Evolutionary conservation across 495 filamentous ascomycete species (phyloP).

Genomic region (Haplographium delicatum): DNA sequence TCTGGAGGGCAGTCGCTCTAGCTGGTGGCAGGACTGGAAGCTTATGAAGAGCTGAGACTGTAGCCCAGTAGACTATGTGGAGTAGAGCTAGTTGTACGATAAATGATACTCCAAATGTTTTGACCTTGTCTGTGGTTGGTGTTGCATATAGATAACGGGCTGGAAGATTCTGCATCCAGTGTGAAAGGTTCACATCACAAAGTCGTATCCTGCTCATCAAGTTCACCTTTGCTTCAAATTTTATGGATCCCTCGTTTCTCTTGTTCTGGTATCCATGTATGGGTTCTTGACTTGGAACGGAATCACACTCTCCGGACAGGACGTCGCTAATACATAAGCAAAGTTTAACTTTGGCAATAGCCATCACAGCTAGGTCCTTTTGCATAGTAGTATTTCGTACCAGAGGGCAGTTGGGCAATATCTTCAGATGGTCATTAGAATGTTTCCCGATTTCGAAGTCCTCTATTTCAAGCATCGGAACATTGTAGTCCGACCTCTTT

Average conservation of each 20-base stretch:
- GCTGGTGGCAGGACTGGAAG: constrained; percentile 74
- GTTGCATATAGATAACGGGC: constrained; percentile 37
- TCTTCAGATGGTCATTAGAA: neutral
- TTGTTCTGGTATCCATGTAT: no score
- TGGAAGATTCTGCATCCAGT: constrained; percentile 64
- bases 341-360: no score
- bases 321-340: no score
- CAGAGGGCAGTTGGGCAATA: neutral
- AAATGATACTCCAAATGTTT: constrained; percentile 32
- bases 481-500: constrained; percentile 80
- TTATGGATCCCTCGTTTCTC: constrained; percentile 59
- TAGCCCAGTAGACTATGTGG: constrained; percentile 82
- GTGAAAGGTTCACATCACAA: no score
- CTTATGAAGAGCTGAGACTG: constrained; percentile 75
- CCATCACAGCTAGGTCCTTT: constrained; percentile 70
- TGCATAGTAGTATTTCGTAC: constrained; percentile 32
- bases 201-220: no score
- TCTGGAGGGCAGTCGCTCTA: constrained; percentile 41
- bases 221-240: no score
- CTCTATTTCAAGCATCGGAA: constrained; percentile 72
- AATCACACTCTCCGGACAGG: no score
- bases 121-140: constrained; percentile 33
- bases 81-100: constrained; percentile 69
- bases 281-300: no score
- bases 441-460: constrained; percentile 61